A percentile compares a stretch with the other conserved stretches of the same genome.
Evolutionary conservation across 1,139 yeast species (phyloP).

Genomic region (Lodderomyces oxycetoniae): DNA sequence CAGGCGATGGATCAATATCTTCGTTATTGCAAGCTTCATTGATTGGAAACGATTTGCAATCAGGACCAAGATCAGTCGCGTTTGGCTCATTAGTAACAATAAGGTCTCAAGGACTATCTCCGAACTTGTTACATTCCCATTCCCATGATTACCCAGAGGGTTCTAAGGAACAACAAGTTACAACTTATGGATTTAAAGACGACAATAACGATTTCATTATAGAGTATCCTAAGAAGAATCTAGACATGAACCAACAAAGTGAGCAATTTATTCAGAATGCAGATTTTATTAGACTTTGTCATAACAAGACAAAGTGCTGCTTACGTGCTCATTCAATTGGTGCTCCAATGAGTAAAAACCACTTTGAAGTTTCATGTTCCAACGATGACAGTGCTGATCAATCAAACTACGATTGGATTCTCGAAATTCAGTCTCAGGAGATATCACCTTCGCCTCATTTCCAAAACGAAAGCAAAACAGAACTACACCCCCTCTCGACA

Average conservation of each 20-base stretch:
- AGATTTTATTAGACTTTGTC: conserved; percentile 52
- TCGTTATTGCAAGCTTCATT: conserved; percentile 67
- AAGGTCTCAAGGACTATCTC: conserved; percentile 69
- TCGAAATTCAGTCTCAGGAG: conserved; percentile 59
- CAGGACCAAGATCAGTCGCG: conserved; percentile 59
- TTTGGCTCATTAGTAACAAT: conserved; percentile 61
- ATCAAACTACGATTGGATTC: conserved; percentile 50
- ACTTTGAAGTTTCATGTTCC: conserved; percentile 66
- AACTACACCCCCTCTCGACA: conserved; percentile 65
- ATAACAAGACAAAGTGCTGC: conserved; percentile 47
- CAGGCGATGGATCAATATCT: conserved; percentile 72
- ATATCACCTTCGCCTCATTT: conserved; percentile 46
- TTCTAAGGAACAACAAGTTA: conserved; percentile 67
- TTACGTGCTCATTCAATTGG: conserved; percentile 60
- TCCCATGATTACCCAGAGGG: conserved; percentile 66
- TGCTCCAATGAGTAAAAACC: conserved; percentile 49
- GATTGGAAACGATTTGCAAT: conserved; percentile 46
- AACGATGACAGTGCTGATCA: conserved; percentile 46
- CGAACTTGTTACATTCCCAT: conserved; percentile 70
- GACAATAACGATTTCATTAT: conserved; percentile 60
- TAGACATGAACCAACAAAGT: background rate
- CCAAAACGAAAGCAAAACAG: conserved; percentile 35
- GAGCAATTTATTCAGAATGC: no score
- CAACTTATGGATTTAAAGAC: conserved; percentile 74
- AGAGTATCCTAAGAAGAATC: conserved; percentile 22